Evolutionary conservation across 202 grass and related monocot genomes (phyloP).

Genomic region (Tripidium arundinaceum): DNA sequence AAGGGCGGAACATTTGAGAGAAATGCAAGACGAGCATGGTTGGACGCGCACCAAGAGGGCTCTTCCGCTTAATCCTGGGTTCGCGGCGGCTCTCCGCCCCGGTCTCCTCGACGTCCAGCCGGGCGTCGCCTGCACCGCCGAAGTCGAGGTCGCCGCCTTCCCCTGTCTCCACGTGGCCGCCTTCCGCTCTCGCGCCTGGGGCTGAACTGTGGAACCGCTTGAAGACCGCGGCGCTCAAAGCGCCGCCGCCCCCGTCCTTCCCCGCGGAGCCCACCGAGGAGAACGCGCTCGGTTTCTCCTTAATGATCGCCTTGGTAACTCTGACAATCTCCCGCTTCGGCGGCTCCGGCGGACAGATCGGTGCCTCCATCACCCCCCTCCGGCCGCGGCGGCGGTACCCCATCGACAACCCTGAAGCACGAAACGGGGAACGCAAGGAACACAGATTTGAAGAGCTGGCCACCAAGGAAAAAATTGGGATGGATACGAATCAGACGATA

Average conservation of each 20-base stretch:
- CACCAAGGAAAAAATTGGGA: neutral
- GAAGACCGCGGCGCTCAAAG: slow-evolving; percentile 57
- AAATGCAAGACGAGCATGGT: neutral
- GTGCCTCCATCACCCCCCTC: neutral
- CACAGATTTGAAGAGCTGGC: slow-evolving; percentile 3
- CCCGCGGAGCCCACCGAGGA: slow-evolving; percentile 46
- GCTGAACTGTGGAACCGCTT: slow-evolving; percentile 55
- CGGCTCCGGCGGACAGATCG: slow-evolving; percentile 6
- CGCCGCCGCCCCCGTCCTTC: slow-evolving; percentile 18
- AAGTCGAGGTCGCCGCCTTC: slow-evolving; percentile 17
- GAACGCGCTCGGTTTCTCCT: slow-evolving; percentile 68
- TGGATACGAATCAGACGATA: neutral
- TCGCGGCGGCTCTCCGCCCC: slow-evolving; percentile 7
- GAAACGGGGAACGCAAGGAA: neutral
- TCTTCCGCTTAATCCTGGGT: slow-evolving; percentile 58
- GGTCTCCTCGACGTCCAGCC: slow-evolving; percentile 30
- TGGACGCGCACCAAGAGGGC: slow-evolving; percentile 41
- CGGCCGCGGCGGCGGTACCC: neutral
- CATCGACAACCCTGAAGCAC: slow-evolving; percentile 20
- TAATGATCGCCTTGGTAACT: slow-evolving; percentile 45
- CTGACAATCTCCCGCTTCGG: slow-evolving; percentile 45
- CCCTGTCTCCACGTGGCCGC: neutral
- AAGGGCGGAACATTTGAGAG: neutral
- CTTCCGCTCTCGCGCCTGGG: slow-evolving; percentile 19
- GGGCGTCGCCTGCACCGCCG: neutral